Base-by-base conservation (phyloP, 495 filamentous ascomycete species). In the Penicillium taxi region DNA sequence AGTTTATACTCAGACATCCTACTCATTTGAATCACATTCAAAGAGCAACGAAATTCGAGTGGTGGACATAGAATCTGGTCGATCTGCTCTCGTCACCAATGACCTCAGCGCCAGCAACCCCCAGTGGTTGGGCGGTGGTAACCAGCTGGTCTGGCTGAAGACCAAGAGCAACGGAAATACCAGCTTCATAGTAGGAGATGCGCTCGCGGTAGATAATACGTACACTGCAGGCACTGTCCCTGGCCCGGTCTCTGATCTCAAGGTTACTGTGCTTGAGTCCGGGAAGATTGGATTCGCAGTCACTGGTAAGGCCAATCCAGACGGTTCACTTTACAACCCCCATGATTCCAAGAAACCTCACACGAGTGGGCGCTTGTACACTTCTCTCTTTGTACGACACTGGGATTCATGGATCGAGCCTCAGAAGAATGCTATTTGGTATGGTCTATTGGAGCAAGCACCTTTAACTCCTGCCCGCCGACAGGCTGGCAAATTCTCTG, bases 1-100 rank as follows among this genome's bases (percentile, higher is more conserved):
- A 13, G 64, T 90, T 8, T 91, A 82, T 48, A 80, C 80, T 26
- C 75, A 71, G 22, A 84, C 83, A 0, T 78, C 80, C 6, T 96
- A 95, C 53, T 88, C 79, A 14, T 96, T 96, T 60, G 70, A 84
- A 30, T 67, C 75, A 0, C 89, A 95, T 56, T 72, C 73, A 30
- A 86, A 82, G 60, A 81, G 66, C 9, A 70, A 71, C 22, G 81
- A 89, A 50, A 82, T 94, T 46, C 77, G 79, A 16, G 60, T 91
- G 1, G 61, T 96, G 2, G 79, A 93, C 33, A 73, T 89, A 32
- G 56, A 65, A 17, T 78, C 72, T 11, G 82, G 84, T 29, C 72
- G 78, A 31, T 82, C 82, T 0, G 70, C 65, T 0, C 54, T 82
- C 4, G 59, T 94, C 17, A 81, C 76, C 32, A 76, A 80, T 35